Conservation (phyloP, 2,329 filamentous ascomycete species). For the Colletotrichum sp. region DNA sequence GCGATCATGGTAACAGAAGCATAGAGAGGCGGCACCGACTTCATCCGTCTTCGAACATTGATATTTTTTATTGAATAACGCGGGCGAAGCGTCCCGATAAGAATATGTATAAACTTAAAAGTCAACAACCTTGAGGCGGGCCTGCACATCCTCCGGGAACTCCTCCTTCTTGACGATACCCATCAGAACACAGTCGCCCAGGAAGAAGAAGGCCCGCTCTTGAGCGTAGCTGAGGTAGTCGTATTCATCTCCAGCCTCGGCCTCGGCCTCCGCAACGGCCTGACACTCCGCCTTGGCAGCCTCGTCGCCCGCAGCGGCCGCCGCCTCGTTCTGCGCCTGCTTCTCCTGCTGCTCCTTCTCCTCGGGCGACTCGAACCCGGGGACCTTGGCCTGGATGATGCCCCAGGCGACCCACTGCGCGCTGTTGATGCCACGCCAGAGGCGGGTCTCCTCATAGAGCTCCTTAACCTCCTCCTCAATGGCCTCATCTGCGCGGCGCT, state of each 20-base stretch:
- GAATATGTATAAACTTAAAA: slow-evolving; percentile 44
- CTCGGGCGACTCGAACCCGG: slow-evolving; percentile 66
- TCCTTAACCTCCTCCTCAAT: slow-evolving; percentile 72
- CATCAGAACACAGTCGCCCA: slow-evolving; percentile 84
- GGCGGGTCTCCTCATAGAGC: slow-evolving; percentile 77
- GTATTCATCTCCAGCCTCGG: slow-evolving; percentile 74
- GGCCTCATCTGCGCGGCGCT: slow-evolving; percentile 66
- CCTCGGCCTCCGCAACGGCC: slow-evolving; percentile 29
- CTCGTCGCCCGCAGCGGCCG: slow-evolving; percentile 27
- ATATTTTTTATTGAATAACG: not conserved
- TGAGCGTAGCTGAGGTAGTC: slow-evolving; percentile 94
- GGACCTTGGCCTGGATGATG: slow-evolving; percentile 90
- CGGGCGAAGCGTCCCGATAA: not conserved
- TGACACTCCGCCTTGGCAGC: slow-evolving; percentile 23
- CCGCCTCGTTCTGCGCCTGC: slow-evolving; percentile 30
- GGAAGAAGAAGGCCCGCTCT: slow-evolving; percentile 90
- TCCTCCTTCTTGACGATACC: slow-evolving; percentile 79
- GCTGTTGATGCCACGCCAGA: slow-evolving; percentile 89
- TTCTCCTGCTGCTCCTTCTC: slow-evolving; percentile 19
- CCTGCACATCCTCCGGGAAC: slow-evolving; percentile 70
- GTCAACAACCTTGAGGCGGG: slow-evolving; percentile 72
- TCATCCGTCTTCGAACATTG: not conserved
- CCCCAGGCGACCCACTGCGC: slow-evolving; percentile 96
- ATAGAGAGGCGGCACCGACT: no score
- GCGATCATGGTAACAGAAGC: no score